A percentile compares a stretch with the other conserved stretches of the same genome.
Conservation (phyloP, 2,329 filamentous ascomycete genomes). For the Raffaelea albimanens region DNA sequence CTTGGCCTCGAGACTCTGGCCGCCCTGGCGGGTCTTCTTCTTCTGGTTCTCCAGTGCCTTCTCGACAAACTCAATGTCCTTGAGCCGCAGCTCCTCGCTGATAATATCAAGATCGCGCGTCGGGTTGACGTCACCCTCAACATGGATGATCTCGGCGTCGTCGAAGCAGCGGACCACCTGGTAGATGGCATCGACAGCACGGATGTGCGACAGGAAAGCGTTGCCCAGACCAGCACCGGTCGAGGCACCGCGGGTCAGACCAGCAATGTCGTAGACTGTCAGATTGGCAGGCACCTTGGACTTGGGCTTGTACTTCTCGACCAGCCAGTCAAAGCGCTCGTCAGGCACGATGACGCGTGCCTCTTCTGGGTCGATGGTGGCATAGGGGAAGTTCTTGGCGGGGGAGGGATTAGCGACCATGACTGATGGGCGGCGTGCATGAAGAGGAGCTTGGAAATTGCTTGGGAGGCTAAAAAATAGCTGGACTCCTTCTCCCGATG, state of each 20-base stretch:
- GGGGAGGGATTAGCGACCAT: conserved; percentile 2
- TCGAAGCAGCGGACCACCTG: conserved; percentile 96
- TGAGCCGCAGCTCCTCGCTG: conserved; percentile 89
- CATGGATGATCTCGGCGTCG: conserved; percentile 98
- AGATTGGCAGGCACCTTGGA: conserved; percentile 93
- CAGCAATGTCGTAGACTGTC: conserved; percentile 97
- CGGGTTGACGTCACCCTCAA: conserved; percentile 97
- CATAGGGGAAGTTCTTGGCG: conserved; percentile 88
- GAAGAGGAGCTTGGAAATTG: no score
- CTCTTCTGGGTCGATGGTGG: conserved; percentile 98
- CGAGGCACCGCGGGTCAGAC: conserved; percentile 88
- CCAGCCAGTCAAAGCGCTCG: conserved; percentile 91
- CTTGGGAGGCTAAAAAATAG: no score
- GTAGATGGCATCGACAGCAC: conserved; percentile 96
- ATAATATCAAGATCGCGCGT: conserved; percentile 93
- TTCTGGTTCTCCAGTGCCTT: conserved; percentile 85
- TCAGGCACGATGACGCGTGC: conserved; percentile 95
- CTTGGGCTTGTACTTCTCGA: conserved; percentile 95
- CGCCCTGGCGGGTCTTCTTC: conserved; percentile 92
- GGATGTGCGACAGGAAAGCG: conserved; percentile 95
- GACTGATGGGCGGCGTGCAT: neutral
- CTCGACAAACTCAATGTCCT: conserved; percentile 97
- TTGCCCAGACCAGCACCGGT: conserved; percentile 97
- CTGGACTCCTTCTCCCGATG: no score
- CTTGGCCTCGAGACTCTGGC: conserved; percentile 95